Base-by-base conservation (phyloP, 495 filamentous ascomycete genomes). In the Aspergillus campestris region DNA sequence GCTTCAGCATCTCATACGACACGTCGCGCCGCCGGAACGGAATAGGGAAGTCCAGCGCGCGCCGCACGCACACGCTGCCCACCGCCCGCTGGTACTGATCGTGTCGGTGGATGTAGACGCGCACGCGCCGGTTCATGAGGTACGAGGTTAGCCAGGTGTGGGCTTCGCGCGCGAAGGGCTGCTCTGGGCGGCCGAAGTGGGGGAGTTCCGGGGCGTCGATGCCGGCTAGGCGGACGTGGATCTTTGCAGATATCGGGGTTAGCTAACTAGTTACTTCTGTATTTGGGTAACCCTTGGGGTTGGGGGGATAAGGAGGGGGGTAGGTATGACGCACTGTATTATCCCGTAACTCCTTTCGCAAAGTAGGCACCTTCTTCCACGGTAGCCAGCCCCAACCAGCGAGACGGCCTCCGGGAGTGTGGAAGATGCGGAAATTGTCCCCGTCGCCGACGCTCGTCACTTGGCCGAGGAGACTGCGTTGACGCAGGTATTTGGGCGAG, bases 391-490 rank as follows among this genome's bases (percentile, higher is more conserved):
- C 89, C 94, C 94, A 98, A 40, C 92, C 92, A 9, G 82, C 73
- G 13, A 91, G 57, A 38, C 86, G 70, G 9, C 92, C 92, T 9
- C 94, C 92, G 0, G 92, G 92, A 0, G 89, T 95, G 64, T 98
- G 92, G 60, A 84, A 98, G 7, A 98, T 61, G 41, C 89, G 80
- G 60, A 98, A 96, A 50, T 89, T 89, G 58, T 98, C 92, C 0
- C 87, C 94, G 71, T 98, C 92, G 39, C 94, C 94, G 18, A 98
- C 92, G 50, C 85, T 89, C 27, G 92, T 95, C 3, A 96, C 92
- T 44, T 70, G 74, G 7, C 92, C 92, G 52, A 91, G 82, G 40
- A 97, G 52, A 42, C 77, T 86, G 47, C 88, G 74, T 41, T 67
- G 77, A 13, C 86, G 81, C 55, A 87, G 86, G 42, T 64, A 74